Conservation (phyloP, 2,329 filamentous ascomycete genomes). For the Chaetomium sp. region DNA sequence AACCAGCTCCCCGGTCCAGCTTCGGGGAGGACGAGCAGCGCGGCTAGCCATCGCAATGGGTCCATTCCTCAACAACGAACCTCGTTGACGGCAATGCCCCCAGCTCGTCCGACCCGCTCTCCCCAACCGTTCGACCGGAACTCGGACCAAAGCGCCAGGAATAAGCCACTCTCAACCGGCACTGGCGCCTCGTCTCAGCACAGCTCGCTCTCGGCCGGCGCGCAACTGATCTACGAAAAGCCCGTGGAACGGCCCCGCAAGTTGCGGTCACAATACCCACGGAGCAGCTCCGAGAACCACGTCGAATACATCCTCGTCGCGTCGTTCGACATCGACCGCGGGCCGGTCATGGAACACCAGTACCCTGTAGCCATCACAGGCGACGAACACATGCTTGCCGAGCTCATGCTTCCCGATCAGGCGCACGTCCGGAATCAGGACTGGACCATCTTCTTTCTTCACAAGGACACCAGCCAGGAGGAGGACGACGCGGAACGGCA, state of each 20-base stretch:
- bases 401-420: constrained; percentile 97
- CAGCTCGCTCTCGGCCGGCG: constrained; percentile 47
- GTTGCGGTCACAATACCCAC: constrained; percentile 68
- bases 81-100: constrained; percentile 59
- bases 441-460: constrained; percentile 98
- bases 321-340: constrained; percentile 93
- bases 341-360: constrained; percentile 97
- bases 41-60: constrained; percentile 26
- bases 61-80: constrained; percentile 36
- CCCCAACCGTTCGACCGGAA: constrained; percentile 50
- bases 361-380: constrained; percentile 92
- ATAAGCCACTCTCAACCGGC: constrained; percentile 51
- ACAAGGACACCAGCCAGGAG: constrained; percentile 83
- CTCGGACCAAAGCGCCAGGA: constrained; percentile 54
- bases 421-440: constrained; percentile 91
- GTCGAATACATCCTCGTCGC: constrained; percentile 98
- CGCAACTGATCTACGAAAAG: constrained; percentile 43
- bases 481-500: constrained; percentile 69
- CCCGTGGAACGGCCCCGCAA: constrained; percentile 47
- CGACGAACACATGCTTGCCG: constrained; percentile 95
- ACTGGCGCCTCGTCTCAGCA: constrained; percentile 53
- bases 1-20: constrained; percentile 36
- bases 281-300: constrained; percentile 76
- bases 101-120: constrained; percentile 50
- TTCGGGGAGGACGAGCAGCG: constrained; percentile 36